These are phyloP conservation scores for Coemansia sp. DNA, from an alignment of 371 early-diverging fungal species.

Conservation along the genomic window DNA sequence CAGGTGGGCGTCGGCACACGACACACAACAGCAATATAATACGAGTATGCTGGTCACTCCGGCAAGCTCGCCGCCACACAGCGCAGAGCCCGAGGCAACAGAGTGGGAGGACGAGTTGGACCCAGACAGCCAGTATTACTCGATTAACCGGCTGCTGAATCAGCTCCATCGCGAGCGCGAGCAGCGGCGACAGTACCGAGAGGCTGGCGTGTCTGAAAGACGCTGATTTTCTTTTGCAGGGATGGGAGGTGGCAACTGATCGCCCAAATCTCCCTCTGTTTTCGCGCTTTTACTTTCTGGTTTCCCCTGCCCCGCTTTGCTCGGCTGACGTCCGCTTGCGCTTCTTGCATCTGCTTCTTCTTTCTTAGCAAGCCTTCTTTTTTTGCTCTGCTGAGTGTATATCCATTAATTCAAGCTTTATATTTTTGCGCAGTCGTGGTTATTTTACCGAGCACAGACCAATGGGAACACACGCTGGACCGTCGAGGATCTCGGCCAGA, in stretches of 20 bases:
- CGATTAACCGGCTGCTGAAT: constrained; percentile 37
- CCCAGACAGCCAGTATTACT: constrained; percentile 40
- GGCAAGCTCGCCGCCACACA: constrained; percentile 24
- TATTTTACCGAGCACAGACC: neutral
- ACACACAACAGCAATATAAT: neutral
- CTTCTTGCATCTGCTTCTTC: neutral
- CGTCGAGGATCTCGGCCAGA: constrained; percentile 8
- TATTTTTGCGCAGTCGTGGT: neutral
- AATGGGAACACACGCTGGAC: constrained; percentile 15
- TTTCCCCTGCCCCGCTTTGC: neutral
- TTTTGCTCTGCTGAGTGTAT: neutral
- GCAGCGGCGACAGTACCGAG: neutral
- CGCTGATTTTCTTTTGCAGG: neutral
- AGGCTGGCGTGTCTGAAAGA: neutral
- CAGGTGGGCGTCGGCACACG: neutral
- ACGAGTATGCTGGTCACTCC: constrained; percentile 18
- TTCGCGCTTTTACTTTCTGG: neutral
- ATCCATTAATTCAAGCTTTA: constrained; percentile 3
- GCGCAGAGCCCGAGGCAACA: constrained; percentile 4
- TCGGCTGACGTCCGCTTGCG: constrained; percentile 2
- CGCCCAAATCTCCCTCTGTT: neutral
- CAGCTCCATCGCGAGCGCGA: constrained; percentile 43
- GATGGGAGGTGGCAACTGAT: neutral
- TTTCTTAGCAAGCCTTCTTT: neutral
- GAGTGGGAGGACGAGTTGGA: constrained; percentile 19